Evolutionary conservation across 2,329 filamentous ascomycete genomes (phyloP).

Genomic region (Fusarium sp.): DNA sequence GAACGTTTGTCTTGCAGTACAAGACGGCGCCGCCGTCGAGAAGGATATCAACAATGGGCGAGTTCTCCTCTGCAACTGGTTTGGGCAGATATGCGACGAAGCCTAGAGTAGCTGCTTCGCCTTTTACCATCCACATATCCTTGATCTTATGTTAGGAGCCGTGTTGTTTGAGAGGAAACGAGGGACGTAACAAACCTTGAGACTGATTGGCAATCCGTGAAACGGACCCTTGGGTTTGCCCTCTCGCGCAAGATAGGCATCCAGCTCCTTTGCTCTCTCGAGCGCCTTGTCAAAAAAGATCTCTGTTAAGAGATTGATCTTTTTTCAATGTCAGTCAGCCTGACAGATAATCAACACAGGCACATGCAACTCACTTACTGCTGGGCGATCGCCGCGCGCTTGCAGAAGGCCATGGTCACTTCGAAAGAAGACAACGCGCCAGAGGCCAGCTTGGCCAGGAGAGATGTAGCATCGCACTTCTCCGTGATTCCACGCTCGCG

Average conservation of each 20-base stretch:
- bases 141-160: not conserved
- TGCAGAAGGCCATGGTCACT: not conserved
- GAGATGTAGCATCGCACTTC: not conserved
- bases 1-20: not conserved
- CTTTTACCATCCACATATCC: not conserved
- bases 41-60: not conserved
- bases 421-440: not conserved
- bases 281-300: not conserved
- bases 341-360: not conserved
- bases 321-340: not conserved
- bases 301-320: not conserved
- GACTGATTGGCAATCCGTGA: not conserved
- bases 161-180: no score
- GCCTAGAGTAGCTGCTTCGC: not conserved
- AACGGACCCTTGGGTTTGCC: not conserved
- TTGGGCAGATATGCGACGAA: not conserved
- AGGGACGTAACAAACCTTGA: not conserved
- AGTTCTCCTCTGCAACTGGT: not conserved
- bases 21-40: not conserved
- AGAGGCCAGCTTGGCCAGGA: not conserved
- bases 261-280: not conserved
- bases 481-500: not conserved
- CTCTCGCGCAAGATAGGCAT: not conserved
- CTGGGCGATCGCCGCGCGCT: not conserved
- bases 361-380: not conserved